Conservation (phyloP, 352 stramenopile species). For the Phytopythium oedochilum region DNA sequence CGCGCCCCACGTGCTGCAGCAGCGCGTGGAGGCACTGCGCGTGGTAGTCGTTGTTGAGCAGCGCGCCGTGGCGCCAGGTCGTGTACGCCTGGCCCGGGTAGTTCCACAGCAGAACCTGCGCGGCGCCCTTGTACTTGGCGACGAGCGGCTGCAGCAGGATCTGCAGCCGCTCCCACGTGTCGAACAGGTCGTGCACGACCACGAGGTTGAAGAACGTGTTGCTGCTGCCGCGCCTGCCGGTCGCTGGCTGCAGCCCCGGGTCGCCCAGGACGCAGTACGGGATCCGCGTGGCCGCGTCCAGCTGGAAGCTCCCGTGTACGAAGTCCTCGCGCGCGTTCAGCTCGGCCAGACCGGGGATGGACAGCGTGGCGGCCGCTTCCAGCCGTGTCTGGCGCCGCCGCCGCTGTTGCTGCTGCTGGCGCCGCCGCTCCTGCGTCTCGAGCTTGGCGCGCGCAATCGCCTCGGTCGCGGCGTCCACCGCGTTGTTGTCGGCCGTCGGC, state of each 20-base stretch:
- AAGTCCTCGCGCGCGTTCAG: slow-evolving; percentile 52
- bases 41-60: slow-evolving; percentile 93
- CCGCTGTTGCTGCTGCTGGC: slow-evolving; percentile 12
- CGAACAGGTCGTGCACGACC: slow-evolving; percentile 94
- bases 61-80: slow-evolving; percentile 80
- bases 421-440: slow-evolving; percentile 33
- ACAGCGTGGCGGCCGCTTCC: slow-evolving; percentile 33
- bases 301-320: slow-evolving; percentile 69
- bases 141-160: slow-evolving; percentile 92
- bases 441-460: slow-evolving; percentile 39
- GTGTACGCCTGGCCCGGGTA: slow-evolving; percentile 96
- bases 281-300: slow-evolving; percentile 92
- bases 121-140: slow-evolving; percentile 74
- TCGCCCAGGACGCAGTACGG: slow-evolving; percentile 89
- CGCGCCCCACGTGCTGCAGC: slow-evolving; percentile 31
- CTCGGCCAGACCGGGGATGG: slow-evolving; percentile 38
- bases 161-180: slow-evolving; percentile 92
- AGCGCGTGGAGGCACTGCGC: slow-evolving; percentile 83
- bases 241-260: slow-evolving; percentile 7
- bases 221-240: background rate
- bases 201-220: slow-evolving; percentile 92
- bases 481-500: background rate
- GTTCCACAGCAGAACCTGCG: slow-evolving; percentile 94
- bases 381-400: slow-evolving; percentile 25
- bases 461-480: slow-evolving; percentile 27